Base-by-base conservation (phyloP, 1,284 basidiomycete species). In the Malassezia equina region DNA sequence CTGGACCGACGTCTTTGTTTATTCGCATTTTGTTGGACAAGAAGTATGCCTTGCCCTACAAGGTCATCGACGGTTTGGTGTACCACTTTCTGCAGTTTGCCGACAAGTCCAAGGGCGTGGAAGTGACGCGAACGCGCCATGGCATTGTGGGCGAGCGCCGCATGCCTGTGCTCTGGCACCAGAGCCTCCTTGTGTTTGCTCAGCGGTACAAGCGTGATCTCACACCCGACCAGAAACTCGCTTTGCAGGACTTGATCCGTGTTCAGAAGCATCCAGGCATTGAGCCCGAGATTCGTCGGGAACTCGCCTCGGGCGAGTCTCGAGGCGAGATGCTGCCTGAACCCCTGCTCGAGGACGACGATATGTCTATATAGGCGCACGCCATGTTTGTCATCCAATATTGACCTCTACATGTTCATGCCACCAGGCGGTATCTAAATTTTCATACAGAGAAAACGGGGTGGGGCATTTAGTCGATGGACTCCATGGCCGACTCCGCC, bases 131-230 rank as follows among this genome's bases (percentile, higher is more conserved):
- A 43, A 48, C 54, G 9, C 34, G 50, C 12, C 59, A 51, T 4
- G 51, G 39, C 12, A 54, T 59, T 33, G 63, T 65, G 2, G 44
- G 65, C 9, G 64, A 71, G 47, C 51, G 62, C 15, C 61, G 70
- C 23, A 74, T 74, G 54, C 94, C 94, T 7, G 94, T 98, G 11
- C 79, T 99, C 12, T 99, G 94, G 94, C 90, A 99, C 75, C 94
- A 99, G 77, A 89, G 87, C 73, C 79, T 98, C 57, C 80, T 99
- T 7, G 89, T 93, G 5, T 96, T 98, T 73, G 84, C 83, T 29
- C 94, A 99, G 77, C 80, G 91, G 87, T 99, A 98, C 76, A 88
- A 89, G 31, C 84, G 87, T n/a, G 93, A 98, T 76, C 75, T 99
- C 62, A 95, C 94, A 0, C 86, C 87, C 0, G 93, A 99, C 75